A percentile compares a stretch with the other conserved stretches of the same genome.
Evolutionary conservation across 2,329 filamentous ascomycete genomes (phyloP).

Genomic region (Cladosporium cucumerinum): DNA sequence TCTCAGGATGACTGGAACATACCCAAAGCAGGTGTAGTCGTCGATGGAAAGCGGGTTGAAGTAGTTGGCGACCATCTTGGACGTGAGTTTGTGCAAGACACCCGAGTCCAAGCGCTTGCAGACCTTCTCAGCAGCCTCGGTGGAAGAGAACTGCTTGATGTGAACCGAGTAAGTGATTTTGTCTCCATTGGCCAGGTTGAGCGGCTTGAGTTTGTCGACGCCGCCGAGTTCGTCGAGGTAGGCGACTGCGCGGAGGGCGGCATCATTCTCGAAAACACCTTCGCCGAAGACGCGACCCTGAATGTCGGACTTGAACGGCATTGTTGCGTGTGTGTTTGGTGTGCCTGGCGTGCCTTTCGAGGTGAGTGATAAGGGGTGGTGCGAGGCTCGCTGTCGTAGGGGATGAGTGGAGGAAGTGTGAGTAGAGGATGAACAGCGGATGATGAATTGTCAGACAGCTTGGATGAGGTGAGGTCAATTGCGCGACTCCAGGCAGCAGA

Average conservation of each 20-base stretch:
- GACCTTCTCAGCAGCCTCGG: constrained; percentile 4
- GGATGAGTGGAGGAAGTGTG: neutral
- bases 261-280: constrained; percentile 6
- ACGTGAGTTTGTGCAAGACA: constrained; percentile 13
- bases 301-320: neutral
- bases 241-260: neutral
- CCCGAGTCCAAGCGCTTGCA: constrained; percentile 19
- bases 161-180: constrained; percentile 20
- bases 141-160: constrained; percentile 8
- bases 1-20: neutral
- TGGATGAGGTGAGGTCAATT: neutral
- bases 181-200: neutral
- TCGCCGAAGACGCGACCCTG: neutral
- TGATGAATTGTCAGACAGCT: neutral
- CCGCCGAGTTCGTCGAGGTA: constrained; percentile 4
- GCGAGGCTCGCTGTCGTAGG: no score
- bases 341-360: neutral
- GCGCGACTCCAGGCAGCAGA: constrained; percentile 4
- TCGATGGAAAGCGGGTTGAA: constrained; percentile 16
- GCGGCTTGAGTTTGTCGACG: neutral
- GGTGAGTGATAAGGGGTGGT: neutral
- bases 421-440: neutral
- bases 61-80: constrained; percentile 18
- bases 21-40: constrained; percentile 14
- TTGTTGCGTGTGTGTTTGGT: neutral